Conservation (phyloP, 139 green algal species). For the Astrephomene gubernaculifera region DNA sequence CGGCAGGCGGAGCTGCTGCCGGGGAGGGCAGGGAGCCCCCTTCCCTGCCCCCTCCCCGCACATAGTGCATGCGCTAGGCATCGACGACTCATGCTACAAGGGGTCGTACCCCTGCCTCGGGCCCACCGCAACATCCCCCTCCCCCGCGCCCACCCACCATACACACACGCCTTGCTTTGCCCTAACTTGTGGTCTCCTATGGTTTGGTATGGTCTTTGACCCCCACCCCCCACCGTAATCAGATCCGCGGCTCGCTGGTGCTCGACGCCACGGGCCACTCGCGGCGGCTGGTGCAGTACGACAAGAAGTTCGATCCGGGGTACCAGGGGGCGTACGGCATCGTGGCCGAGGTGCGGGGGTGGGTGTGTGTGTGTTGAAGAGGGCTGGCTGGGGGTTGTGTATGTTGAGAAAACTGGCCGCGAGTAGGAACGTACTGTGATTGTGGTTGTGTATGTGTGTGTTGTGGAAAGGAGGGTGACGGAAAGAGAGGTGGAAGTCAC, state of each 20-base stretch:
- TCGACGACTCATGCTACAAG: neutral
- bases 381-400: too few relatives aligned
- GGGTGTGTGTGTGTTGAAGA: too few relatives aligned
- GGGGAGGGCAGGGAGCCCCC: neutral
- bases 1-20: too few relatives aligned
- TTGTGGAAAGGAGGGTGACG: too few relatives aligned
- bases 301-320: conserved; percentile 93
- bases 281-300: conserved; percentile 90
- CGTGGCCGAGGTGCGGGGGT: conserved; percentile 63
- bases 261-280: conserved; percentile 95
- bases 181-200: too few relatives aligned
- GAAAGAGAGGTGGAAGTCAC: too few relatives aligned
- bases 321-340: conserved; percentile 98
- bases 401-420: too few relatives aligned
- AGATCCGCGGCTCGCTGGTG: conserved; percentile 74
- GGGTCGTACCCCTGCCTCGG: neutral
- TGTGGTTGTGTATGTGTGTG: too few relatives aligned
- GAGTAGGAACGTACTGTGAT: too few relatives aligned
- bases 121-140: neutral
- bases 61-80: neutral
- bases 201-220: too few relatives aligned
- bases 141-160: neutral
- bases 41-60: neutral
- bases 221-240: neutral
- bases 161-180: neutral